Evolutionary conservation across 176 grass and related monocot species (phyloP).

Genomic region (Eremochloa ophiuroides): DNA sequence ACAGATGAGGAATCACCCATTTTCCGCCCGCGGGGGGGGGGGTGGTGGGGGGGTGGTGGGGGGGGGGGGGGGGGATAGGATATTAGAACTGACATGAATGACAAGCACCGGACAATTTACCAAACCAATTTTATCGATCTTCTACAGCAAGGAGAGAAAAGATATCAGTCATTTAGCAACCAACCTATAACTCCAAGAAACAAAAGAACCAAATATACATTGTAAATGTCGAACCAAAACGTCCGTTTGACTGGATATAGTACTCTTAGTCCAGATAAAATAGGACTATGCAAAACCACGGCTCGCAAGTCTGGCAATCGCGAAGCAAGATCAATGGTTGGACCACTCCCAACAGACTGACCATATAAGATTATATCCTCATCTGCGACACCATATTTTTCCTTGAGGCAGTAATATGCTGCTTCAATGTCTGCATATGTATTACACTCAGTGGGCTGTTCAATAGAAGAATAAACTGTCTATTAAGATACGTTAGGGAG

Average conservation of each 20-base stretch:
- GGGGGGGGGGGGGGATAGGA: too few species aligned
- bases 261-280: conserved; percentile 84
- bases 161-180: conserved; percentile 33
- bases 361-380: conserved; percentile 86
- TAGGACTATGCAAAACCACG: conserved; percentile 87
- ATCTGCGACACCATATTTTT: conserved; percentile 71
- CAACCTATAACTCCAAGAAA: neutral
- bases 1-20: neutral
- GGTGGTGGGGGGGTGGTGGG: too few species aligned
- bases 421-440: conserved; percentile 98
- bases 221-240: conserved; percentile 97
- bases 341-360: conserved; percentile 89
- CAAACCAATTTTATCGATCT: conserved; percentile 71
- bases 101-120: conserved; percentile 84
- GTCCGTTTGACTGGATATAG: conserved; percentile 79
- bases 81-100: conserved; percentile 72
- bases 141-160: conserved; percentile 43
- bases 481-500: conserved; percentile 46
- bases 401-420: conserved; percentile 86
- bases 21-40: too few species aligned
- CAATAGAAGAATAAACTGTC: conserved; percentile 54
- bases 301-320: conserved; percentile 73
- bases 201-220: conserved; percentile 44
- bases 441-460: conserved; percentile 91
- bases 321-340: conserved; percentile 88